Percentiles rank a stretch among this genome's conserved stretches.
Evolutionary conservation across 1,139 yeast species (phyloP).

Genomic region (Hansenula lynferdii): DNA sequence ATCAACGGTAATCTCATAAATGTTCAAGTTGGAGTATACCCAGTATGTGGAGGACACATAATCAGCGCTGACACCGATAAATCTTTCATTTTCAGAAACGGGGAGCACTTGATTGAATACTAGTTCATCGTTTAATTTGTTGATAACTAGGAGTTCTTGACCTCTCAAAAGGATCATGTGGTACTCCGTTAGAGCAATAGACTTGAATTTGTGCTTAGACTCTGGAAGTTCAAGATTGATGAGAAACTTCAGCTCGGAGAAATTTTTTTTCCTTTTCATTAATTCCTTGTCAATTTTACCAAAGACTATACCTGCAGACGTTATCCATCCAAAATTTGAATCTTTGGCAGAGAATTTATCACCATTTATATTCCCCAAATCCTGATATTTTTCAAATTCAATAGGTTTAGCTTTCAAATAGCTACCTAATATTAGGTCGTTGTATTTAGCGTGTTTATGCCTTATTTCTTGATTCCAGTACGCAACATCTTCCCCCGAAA

Average conservation of each 20-base stretch:
- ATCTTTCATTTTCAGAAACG: conserved; percentile 32
- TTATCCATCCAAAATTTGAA: conserved; percentile 39
- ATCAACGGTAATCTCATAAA: conserved; percentile 64
- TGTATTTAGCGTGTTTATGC: conserved; percentile 13
- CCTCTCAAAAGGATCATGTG: conserved; percentile 46
- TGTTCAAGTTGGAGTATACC: conserved; percentile 45
- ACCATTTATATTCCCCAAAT: conserved; percentile 26
- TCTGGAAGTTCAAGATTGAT: conserved; percentile 35
- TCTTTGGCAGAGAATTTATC: conserved; percentile 26
- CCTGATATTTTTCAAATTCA: conserved; percentile 32
- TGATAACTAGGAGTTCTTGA: conserved; percentile 38
- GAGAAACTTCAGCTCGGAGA: conserved; percentile 31
- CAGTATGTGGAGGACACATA: conserved; percentile 42
- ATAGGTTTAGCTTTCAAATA: conserved; percentile 22
- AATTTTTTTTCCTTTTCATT: conserved; percentile 14
- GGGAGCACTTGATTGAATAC: conserved; percentile 37
- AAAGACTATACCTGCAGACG: conserved; percentile 39
- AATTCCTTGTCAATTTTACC: conserved; percentile 26
- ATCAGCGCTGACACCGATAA: conserved; percentile 62
- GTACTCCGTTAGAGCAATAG: conserved; percentile 44
- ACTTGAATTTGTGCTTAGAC: conserved; percentile 28
- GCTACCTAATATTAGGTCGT: conserved; percentile 14
- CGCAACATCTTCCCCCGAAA: conserved; percentile 34
- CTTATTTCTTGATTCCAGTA: conserved; percentile 29
- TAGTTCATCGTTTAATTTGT: conserved; percentile 44